Conservation (phyloP, 1,284 basidiomycete species). For the Coniophora puteana region DNA sequence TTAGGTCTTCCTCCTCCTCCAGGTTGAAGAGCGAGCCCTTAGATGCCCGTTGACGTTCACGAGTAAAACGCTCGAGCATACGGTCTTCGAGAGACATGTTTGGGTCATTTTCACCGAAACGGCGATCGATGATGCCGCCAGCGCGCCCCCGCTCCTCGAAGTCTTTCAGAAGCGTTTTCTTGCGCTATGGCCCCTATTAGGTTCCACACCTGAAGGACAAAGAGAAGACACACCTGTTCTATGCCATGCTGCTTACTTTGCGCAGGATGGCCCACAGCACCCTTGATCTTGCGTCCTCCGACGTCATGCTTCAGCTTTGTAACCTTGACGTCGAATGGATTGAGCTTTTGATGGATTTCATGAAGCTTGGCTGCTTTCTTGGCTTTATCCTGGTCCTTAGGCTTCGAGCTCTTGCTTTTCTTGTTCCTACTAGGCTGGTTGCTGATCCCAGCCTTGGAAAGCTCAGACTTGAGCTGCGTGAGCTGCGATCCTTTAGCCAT, state of each 20-base stretch:
- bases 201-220: conserved; percentile 5
- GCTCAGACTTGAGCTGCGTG: conserved; percentile 81
- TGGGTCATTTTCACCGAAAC: conserved; percentile 95
- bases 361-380: conserved; percentile 78
- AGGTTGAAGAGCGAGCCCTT: conserved; percentile 88
- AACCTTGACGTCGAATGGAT: conserved; percentile 92
- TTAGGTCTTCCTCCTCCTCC: conserved; percentile 87
- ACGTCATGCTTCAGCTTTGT: conserved; percentile 93
- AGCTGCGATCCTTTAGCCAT: conserved; percentile 81
- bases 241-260: conserved; percentile 85
- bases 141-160: conserved; percentile 74
- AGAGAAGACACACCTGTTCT: conserved; percentile 59
- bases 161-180: conserved; percentile 87
- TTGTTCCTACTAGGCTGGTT: conserved; percentile 55
- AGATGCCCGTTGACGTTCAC: conserved; percentile 77
- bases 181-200: conserved; percentile 49
- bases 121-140: conserved; percentile 89
- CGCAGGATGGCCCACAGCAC: conserved; percentile 79
- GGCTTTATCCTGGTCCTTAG: conserved; percentile 72
- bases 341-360: conserved; percentile 82
- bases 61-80: conserved; percentile 96
- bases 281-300: conserved; percentile 84
- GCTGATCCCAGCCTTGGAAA: conserved; percentile 73
- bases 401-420: conserved; percentile 57
- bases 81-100: conserved; percentile 91